Conservation (phyloP, 257 asterid genomes). For the Solanum bukasovii region DNA sequence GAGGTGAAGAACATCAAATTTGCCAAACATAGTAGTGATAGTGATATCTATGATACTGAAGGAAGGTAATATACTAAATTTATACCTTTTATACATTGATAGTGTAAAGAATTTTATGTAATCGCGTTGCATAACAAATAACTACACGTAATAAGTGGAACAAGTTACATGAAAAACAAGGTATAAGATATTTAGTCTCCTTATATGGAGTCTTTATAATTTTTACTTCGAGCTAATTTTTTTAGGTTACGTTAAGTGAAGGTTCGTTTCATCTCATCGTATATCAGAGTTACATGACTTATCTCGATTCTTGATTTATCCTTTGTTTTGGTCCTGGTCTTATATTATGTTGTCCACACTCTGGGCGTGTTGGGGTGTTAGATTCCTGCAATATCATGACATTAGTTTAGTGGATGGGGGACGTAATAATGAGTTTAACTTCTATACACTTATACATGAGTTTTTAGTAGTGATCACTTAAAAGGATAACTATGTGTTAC, state of each 20-base stretch:
- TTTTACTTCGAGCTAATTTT: neutral
- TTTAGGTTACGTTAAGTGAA: neutral
- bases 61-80: slow-evolving; percentile 46
- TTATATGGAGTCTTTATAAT: neutral
- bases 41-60: slow-evolving; percentile 50
- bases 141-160: neutral
- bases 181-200: neutral
- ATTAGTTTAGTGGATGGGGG: neutral
- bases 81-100: neutral
- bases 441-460: neutral
- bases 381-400: neutral
- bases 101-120: neutral
- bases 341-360: neutral
- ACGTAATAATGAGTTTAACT: neutral
- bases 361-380: neutral
- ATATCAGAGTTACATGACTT: neutral
- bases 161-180: neutral
- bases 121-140: neutral
- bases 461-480: neutral
- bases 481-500: neutral
- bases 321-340: fast-evolving
- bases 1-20: slow-evolving; percentile 50
- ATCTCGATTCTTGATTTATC: neutral
- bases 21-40: slow-evolving; percentile 60
- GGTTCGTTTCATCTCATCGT: neutral